Percentiles rank a stretch among this genome's conserved stretches.
phyloP scores from a whole-genome alignment of 2,329 filamentous ascomycete genomes.

The Phaeoacremonium minimum region DNA sequence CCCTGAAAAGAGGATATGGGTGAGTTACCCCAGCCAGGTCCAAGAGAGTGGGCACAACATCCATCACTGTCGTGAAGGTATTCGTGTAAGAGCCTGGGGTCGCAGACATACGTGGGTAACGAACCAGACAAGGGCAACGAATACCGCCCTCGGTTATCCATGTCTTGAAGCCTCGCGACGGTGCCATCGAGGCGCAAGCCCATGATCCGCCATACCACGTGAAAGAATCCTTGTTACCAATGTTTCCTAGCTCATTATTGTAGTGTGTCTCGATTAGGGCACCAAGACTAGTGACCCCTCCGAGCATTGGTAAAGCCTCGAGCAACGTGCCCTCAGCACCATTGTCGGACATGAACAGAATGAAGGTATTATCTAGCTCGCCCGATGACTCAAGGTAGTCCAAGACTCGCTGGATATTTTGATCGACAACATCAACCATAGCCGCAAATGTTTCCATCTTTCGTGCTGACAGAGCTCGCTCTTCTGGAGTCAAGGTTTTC shows the following conservation, averaged over 20 bases:
- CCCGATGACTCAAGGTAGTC: constrained; percentile 49
- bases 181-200: constrained; percentile 30
- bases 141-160: constrained; percentile 44
- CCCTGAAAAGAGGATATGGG: constrained; percentile 43
- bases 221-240: constrained; percentile 47
- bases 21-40: constrained; percentile 43
- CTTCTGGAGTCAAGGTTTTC: constrained; percentile 38
- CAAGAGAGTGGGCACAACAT: constrained; percentile 41
- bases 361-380: constrained; percentile 60
- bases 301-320: constrained; percentile 12
- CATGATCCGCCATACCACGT: constrained; percentile 56
- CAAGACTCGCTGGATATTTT: constrained; percentile 56
- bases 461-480: constrained; percentile 38
- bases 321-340: constrained; percentile 21
- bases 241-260: constrained; percentile 49
- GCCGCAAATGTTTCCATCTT: constrained; percentile 60
- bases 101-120: constrained; percentile 14
- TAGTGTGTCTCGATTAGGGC: constrained; percentile 41
- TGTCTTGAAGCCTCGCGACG: constrained; percentile 20
- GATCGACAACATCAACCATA: constrained; percentile 60
- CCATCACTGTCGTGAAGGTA: constrained; percentile 49
- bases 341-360: constrained; percentile 61
- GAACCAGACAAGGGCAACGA: constrained; percentile 42
- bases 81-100: constrained; percentile 31
- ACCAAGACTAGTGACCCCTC: constrained; percentile 10